A percentile compares a stretch with the other conserved stretches of the same genome.
These are phyloP conservation scores for Talaromyces sp. DNA, from an alignment of 2,329 filamentous ascomycete genomes.

Conservation along the genomic window DNA sequence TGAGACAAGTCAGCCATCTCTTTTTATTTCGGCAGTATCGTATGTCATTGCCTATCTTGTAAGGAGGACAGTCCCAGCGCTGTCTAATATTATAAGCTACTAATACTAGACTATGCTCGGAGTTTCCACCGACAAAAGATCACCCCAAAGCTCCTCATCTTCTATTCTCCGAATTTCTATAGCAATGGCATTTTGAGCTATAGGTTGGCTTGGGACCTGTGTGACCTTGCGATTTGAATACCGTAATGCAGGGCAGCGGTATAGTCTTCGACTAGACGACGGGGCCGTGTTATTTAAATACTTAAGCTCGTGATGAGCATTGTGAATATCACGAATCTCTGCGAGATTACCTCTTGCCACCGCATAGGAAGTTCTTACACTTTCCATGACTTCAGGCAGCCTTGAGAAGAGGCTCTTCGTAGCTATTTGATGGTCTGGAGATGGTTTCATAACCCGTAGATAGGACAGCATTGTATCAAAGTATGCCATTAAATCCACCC, in stretches of 20 bases:
- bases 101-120: not conserved
- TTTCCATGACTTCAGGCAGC: slow-evolving; percentile 20
- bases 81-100: no score
- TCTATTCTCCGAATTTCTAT: not conserved
- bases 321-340: slow-evolving; percentile 2
- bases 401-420: slow-evolving; percentile 21
- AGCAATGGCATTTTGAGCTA: not conserved
- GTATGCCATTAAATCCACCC: slow-evolving; percentile 18
- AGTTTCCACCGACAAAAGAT: not conserved
- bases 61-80: no score
- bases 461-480: slow-evolving; percentile 13
- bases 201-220: slow-evolving; percentile 9
- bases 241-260: slow-evolving; percentile 22
- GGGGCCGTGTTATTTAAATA: not conserved
- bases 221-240: slow-evolving; percentile 15
- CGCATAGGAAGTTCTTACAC: slow-evolving; percentile 20
- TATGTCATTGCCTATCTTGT: no score
- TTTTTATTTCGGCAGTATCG: no score
- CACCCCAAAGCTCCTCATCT: not conserved
- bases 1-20: no score
- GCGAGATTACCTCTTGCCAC: slow-evolving; percentile 15
- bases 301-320: not conserved
- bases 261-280: slow-evolving; percentile 11
- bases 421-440: slow-evolving; percentile 16
- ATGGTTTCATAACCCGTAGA: slow-evolving; percentile 15